These are phyloP conservation scores for Trametes coccinea DNA, from an alignment of 768 basidiomycete genomes.

Conservation along the genomic window DNA sequence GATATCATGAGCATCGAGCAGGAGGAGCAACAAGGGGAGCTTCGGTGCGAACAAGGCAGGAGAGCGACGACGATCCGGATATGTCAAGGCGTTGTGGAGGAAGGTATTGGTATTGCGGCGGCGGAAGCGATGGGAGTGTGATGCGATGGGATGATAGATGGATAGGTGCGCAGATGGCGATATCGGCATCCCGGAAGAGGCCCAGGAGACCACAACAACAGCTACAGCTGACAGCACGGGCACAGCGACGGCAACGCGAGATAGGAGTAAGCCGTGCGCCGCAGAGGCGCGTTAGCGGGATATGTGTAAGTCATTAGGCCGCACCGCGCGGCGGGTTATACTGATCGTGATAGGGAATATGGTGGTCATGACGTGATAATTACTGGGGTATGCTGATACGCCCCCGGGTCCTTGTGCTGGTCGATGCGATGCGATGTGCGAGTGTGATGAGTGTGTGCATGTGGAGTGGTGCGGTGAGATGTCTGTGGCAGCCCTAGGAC, in stretches of 20 bases:
- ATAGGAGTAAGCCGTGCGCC: not conserved
- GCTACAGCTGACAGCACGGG: not conserved
- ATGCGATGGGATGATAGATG: slow-evolving; percentile 12
- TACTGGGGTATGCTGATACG: slow-evolving; percentile 17
- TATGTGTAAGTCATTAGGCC: slow-evolving; percentile 24
- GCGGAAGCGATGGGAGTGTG: not conserved
- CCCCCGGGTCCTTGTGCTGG: slow-evolving; percentile 1
- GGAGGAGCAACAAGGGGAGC: too few relatives aligned
- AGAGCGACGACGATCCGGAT: not conserved
- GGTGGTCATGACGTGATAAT: slow-evolving; percentile 22
- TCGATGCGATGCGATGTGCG: not conserved
- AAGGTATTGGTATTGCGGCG: too few relatives aligned
- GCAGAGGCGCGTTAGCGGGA: slow-evolving; percentile 12
- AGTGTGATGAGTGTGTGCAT: not conserved
- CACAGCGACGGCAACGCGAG: not conserved
- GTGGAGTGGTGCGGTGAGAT: not conserved
- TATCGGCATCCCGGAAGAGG: slow-evolving; percentile 9
- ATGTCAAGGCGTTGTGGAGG: not conserved
- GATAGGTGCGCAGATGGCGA: slow-evolving; percentile 9
- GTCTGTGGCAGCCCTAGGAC: not conserved
- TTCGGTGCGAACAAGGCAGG: slow-evolving; percentile 1
- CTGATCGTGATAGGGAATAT: slow-evolving; percentile 23
- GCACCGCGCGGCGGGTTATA: slow-evolving; percentile 22
- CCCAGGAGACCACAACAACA: not conserved
- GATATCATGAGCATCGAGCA: too few relatives aligned